These are phyloP conservation scores for Crucibulum laeve DNA, from an alignment of 768 basidiomycete species.

Conservation along the genomic window DNA sequence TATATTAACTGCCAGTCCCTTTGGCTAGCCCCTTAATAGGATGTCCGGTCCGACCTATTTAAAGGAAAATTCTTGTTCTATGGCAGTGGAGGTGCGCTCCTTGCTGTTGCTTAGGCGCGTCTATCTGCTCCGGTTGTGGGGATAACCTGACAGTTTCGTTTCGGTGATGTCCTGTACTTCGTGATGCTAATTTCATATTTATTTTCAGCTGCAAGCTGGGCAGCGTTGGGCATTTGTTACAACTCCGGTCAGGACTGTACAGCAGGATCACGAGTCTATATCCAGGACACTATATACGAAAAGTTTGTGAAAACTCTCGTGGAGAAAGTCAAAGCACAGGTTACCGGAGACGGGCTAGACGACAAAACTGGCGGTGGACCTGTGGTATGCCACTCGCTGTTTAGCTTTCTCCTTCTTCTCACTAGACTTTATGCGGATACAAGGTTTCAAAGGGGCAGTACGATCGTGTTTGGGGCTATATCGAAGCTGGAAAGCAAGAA, in stretches of 20 bases:
- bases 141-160: too few relatives aligned
- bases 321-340: constrained; percentile 60
- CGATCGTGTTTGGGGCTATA: constrained; percentile 84
- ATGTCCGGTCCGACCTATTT: too few relatives aligned
- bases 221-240: constrained; percentile 80
- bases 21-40: too few relatives aligned
- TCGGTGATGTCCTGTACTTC: too few relatives aligned
- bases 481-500: constrained; percentile 78
- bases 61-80: too few relatives aligned
- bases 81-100: too few relatives aligned
- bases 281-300: constrained; percentile 85
- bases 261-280: constrained; percentile 86
- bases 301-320: constrained; percentile 70
- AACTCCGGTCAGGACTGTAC: constrained; percentile 94
- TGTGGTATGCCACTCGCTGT: constrained; percentile 48
- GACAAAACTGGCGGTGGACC: constrained; percentile 76
- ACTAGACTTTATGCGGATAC: neutral
- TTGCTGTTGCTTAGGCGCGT: too few relatives aligned
- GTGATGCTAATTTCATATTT: constrained; percentile 3
- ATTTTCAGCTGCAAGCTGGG: constrained; percentile 73
- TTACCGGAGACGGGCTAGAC: constrained; percentile 81
- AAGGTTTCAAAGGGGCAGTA: constrained; percentile 83
- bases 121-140: too few relatives aligned
- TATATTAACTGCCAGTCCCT: too few relatives aligned
- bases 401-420: neutral